Evolutionary conservation across 1,284 basidiomycete species (phyloP).

Genomic region (Malassezia furfur): DNA sequence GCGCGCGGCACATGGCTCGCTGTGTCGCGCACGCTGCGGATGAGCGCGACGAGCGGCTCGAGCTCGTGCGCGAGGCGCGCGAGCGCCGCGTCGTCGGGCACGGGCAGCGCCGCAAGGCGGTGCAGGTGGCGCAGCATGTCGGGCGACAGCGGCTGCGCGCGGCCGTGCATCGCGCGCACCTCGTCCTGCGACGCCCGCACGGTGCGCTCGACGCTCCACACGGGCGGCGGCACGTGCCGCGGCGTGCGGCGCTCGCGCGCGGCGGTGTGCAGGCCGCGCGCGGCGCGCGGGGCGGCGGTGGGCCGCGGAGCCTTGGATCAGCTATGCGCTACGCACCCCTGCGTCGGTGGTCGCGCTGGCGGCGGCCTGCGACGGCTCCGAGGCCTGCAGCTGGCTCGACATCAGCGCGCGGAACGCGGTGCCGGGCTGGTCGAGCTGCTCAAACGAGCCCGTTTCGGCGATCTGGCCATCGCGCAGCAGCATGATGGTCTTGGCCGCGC

Average conservation of each 20-base stretch:
- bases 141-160: slow-evolving; percentile 2
- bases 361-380: slow-evolving; percentile 7
- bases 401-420: slow-evolving; percentile 35
- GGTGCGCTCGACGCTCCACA: slow-evolving; percentile 19
- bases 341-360: background rate
- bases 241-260: background rate
- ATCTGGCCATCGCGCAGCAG: slow-evolving; percentile 51
- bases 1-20: background rate
- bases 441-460: slow-evolving; percentile 51
- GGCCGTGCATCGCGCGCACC: background rate
- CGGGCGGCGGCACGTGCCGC: slow-evolving; percentile 6
- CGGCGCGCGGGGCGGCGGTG: background rate
- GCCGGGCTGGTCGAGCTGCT: slow-evolving; percentile 48
- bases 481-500: slow-evolving; percentile 51
- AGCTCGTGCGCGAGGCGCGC: slow-evolving; percentile 12
- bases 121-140: slow-evolving; percentile 17
- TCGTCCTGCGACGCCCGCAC: slow-evolving; percentile 1
- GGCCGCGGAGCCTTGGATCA: slow-evolving; percentile 10
- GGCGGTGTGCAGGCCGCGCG: background rate
- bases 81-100: slow-evolving; percentile 10
- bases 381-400: slow-evolving; percentile 35
- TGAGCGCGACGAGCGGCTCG: slow-evolving; percentile 15
- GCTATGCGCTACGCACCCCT: background rate
- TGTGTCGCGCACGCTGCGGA: slow-evolving; percentile 12
- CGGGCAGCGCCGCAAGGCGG: slow-evolving; percentile 19